phyloP scores from a whole-genome alignment of 345 rosid genomes.

The Dovyalis caffra region DNA sequence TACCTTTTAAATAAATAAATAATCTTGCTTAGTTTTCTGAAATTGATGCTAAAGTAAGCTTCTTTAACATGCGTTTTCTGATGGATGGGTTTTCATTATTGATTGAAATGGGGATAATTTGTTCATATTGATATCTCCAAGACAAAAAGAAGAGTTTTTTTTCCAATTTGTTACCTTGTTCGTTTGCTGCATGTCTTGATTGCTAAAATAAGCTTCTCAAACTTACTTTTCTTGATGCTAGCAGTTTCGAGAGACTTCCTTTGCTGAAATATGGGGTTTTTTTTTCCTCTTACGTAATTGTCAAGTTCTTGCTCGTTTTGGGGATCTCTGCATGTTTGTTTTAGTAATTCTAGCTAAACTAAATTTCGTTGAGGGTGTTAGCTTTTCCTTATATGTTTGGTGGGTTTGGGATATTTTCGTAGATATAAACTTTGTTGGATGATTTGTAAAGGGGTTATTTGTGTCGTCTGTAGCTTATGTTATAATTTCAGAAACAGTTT shows the following conservation, averaged over 20 bases:
- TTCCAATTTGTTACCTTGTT: neutral
- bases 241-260: neutral
- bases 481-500: neutral
- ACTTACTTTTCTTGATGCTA: neutral
- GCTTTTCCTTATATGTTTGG: neutral
- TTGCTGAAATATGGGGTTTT: neutral
- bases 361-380: neutral
- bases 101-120: too few relatives aligned
- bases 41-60: neutral
- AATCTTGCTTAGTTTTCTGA: too few relatives aligned
- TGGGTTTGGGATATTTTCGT: neutral
- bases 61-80: too few relatives aligned
- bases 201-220: neutral
- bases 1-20: too few relatives aligned
- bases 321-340: neutral
- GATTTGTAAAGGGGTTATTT: neutral
- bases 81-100: neutral
- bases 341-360: neutral
- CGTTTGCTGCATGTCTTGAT: neutral
- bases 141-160: neutral
- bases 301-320: neutral
- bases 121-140: neutral
- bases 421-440: neutral
- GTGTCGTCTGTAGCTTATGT: neutral
- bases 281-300: neutral